Percentiles rank a stretch among this genome's conserved stretches.
Evolutionary conservation across 306 rosid genomes (phyloP).

Genomic region (Trichosanthes cucumerina): DNA sequence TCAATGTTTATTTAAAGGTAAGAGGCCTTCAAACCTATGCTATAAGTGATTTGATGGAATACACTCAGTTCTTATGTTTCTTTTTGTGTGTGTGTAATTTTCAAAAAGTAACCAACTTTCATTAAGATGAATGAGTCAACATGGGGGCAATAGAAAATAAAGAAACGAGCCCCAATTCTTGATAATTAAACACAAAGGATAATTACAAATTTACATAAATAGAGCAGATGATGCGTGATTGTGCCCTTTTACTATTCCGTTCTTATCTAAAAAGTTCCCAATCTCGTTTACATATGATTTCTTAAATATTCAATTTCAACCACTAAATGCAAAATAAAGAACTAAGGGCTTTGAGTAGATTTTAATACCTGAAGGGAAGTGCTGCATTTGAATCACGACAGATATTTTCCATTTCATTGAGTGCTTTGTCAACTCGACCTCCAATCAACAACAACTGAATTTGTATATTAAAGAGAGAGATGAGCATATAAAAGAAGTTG

Average conservation of each 20-base stretch:
- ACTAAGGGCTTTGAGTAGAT: not conserved
- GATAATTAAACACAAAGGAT: not conserved
- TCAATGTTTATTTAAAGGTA: not conserved
- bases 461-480: not conserved
- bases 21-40: not conserved
- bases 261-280: not conserved
- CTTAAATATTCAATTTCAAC: conserved; percentile 8
- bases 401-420: conserved; percentile 35
- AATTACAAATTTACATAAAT: not conserved
- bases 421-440: conserved; percentile 57
- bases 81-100: not conserved
- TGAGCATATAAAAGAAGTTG: not conserved
- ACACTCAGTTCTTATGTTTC: not conserved
- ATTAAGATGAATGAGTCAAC: not conserved
- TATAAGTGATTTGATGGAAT: not conserved
- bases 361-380: conserved; percentile 46
- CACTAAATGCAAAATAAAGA: conserved; percentile 6
- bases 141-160: not conserved
- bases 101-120: not conserved
- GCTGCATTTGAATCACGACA: conserved; percentile 31
- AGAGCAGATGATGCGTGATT: not conserved
- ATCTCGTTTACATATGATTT: not conserved
- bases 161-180: not conserved
- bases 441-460: conserved; percentile 59
- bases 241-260: not conserved